Conservation (phyloP, 1,139 yeast species). For the Yamadazyma sp. region DNA sequence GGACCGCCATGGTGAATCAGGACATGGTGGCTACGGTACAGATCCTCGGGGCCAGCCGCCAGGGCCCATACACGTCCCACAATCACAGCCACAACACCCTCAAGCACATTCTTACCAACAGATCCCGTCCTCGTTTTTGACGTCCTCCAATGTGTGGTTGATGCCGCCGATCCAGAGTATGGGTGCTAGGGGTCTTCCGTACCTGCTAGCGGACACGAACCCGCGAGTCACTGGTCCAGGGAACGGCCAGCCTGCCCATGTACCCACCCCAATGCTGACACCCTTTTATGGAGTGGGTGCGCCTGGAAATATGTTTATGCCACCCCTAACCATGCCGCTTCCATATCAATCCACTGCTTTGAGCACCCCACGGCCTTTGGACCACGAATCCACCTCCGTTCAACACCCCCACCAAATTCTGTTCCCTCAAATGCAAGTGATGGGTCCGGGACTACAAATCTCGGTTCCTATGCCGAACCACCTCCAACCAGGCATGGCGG, state of each 20-base stretch:
- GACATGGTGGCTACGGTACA: not conserved
- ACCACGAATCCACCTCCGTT: too few species aligned
- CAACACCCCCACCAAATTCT: too few species aligned
- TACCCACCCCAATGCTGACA: not conserved
- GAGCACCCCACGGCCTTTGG: too few species aligned
- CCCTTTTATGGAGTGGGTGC: conserved; percentile 1
- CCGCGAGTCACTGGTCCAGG: not conserved
- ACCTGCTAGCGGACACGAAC: not conserved
- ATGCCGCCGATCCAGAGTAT: conserved; percentile 3
- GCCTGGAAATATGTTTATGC: conserved; percentile 1
- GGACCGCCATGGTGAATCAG: too few species aligned
- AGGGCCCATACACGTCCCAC: not conserved
- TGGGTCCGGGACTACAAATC: not conserved
- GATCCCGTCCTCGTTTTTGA: not conserved
- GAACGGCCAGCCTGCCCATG: not conserved
- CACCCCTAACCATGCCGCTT: not conserved
- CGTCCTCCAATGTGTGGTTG: conserved; percentile 1
- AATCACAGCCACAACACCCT: not conserved
- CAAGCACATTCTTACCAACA: not conserved
- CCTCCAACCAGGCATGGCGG: not conserved
- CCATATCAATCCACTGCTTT: too few species aligned
- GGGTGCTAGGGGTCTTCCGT: not conserved
- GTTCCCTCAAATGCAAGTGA: not conserved
- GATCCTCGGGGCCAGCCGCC: not conserved
- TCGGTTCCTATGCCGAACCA: not conserved